phyloP scores from a whole-genome alignment of 2,329 filamentous ascomycete species.

The Stromatinia cepivora region DNA sequence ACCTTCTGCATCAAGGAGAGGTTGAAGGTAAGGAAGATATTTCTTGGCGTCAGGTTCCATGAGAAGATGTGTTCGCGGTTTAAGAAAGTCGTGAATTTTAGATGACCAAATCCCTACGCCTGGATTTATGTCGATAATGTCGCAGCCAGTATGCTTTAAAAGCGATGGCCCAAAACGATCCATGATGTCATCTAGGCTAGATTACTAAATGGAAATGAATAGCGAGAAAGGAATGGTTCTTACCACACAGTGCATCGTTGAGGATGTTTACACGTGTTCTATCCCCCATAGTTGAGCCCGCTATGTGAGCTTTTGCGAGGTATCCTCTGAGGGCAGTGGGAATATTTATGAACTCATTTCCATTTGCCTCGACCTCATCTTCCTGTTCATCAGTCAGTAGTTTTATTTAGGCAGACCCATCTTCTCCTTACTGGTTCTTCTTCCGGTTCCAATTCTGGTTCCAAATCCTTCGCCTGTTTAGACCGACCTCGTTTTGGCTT shows the following conservation, averaged over 20 bases:
- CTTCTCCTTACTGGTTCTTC: not conserved
- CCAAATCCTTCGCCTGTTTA: not conserved
- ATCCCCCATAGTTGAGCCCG: not conserved
- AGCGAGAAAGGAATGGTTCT: not conserved
- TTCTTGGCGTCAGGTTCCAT: conserved; percentile 67
- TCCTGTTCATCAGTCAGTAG: not conserved
- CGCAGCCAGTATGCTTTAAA: conserved; percentile 70
- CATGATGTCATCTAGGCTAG: conserved; percentile 45
- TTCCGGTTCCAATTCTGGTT: not conserved
- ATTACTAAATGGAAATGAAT: not conserved
- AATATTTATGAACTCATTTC: conserved; percentile 2
- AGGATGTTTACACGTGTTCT: conserved; percentile 53
- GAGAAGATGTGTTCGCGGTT: conserved; percentile 80
- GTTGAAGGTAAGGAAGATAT: conserved; percentile 62
- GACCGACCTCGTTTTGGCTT: not conserved
- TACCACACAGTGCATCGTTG: conserved; percentile 50
- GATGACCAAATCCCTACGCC: conserved; percentile 76
- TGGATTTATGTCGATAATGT: conserved; percentile 85
- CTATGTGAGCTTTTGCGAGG: not conserved
- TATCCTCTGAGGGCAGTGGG: not conserved
- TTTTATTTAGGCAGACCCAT: not conserved
- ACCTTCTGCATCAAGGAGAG: conserved; percentile 53
- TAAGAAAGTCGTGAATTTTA: conserved; percentile 70
- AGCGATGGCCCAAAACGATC: conserved; percentile 69
- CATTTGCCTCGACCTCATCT: not conserved